phyloP scores from a whole-genome alignment of 306 rosid species.

The Prinsepia uniflora region DNA sequence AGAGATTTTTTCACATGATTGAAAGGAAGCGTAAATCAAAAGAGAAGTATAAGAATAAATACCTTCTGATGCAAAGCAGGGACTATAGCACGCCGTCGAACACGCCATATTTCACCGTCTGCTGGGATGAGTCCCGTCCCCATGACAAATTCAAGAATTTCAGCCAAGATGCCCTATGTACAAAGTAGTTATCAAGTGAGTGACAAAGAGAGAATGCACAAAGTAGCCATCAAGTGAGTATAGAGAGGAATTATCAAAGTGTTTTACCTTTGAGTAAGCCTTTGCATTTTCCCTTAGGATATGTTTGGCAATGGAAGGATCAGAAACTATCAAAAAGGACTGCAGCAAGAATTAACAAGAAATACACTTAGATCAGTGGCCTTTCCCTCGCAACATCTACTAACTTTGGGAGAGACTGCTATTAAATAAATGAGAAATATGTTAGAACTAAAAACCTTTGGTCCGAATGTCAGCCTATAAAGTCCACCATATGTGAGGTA shows the following conservation, averaged over 20 bases:
- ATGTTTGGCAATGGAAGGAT: conserved; percentile 88
- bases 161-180: conserved; percentile 94
- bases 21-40: neutral
- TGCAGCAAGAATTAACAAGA: conserved; percentile 35
- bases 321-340: conserved; percentile 92
- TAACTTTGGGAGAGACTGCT: neutral
- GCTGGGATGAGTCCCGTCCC: conserved; percentile 99
- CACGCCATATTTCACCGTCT: conserved; percentile 95
- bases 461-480: conserved; percentile 87
- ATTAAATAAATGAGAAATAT: neutral
- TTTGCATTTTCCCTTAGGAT: conserved; percentile 83
- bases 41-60: neutral
- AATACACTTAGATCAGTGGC: neutral
- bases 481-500: conserved; percentile 87
- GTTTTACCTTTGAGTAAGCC: conserved; percentile 86
- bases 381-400: neutral
- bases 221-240: conserved; percentile 16
- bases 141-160: conserved; percentile 93
- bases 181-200: conserved; percentile 17
- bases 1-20: neutral
- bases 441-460: conserved; percentile 66
- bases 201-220: conserved; percentile 24
- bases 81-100: conserved; percentile 80
- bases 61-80: conserved; percentile 94
- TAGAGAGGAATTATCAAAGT: conserved; percentile 11